Conservation (phyloP, 176 grass and related monocot species). For the Areca catechu region DNA sequence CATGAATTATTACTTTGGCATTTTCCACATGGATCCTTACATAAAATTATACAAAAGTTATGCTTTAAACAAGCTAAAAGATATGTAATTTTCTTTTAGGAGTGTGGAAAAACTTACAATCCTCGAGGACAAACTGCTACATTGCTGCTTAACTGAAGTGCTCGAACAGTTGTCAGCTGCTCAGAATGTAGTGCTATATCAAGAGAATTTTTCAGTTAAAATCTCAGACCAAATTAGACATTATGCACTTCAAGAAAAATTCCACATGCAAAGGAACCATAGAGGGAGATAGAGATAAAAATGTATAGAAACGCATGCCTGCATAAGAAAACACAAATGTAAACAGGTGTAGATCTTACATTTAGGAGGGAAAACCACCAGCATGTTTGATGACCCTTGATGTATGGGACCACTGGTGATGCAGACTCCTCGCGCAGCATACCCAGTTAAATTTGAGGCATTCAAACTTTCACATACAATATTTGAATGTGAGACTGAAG, state of each 20-base stretch:
- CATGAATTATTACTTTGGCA: too few relatives aligned
- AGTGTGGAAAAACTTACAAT: constrained; percentile 29
- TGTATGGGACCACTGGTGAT: constrained; percentile 56
- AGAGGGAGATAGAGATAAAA: constrained; percentile 7
- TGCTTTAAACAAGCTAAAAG: too few relatives aligned
- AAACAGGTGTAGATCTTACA: constrained; percentile 36
- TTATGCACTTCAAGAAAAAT: constrained; percentile 20
- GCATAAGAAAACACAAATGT: too few relatives aligned
- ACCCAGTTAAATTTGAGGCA: constrained; percentile 18
- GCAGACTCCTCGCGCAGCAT: constrained; percentile 76
- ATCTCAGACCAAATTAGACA: too few relatives aligned
- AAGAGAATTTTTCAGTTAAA: constrained; percentile 10
- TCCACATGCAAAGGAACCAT: not conserved
- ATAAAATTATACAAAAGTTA: too few relatives aligned
- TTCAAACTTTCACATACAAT: constrained; percentile 9
- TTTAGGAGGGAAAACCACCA: constrained; percentile 91
- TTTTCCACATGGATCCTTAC: too few relatives aligned
- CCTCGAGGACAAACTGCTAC: constrained; percentile 75
- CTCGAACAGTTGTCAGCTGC: constrained; percentile 52
- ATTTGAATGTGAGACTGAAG: constrained; percentile 29
- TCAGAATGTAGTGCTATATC: constrained; percentile 61
- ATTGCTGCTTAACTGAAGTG: constrained; percentile 87
- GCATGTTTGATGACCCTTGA: constrained; percentile 51
- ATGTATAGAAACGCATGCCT: not conserved
- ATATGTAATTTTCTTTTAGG: too few relatives aligned